These are phyloP conservation scores for Phytophthora parvispora DNA, from an alignment of 352 stramenopile species.

Conservation along the genomic window DNA sequence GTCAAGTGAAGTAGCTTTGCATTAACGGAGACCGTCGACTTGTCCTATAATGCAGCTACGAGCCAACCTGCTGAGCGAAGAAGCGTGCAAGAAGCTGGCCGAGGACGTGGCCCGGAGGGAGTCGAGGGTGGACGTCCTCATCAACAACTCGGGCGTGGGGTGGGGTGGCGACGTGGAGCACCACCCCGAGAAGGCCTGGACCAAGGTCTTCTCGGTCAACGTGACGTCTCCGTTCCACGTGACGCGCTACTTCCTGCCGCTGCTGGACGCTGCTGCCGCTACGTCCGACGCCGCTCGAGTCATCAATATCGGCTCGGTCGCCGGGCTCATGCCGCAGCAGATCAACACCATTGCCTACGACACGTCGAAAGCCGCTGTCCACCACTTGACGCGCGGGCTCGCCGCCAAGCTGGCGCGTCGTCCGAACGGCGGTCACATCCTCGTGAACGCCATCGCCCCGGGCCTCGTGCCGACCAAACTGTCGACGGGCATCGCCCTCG, in stretches of 20 bases:
- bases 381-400: conserved; percentile 95
- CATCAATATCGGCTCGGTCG: conserved; percentile 84
- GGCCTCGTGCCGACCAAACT: conserved; percentile 95
- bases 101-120: conserved; percentile 81
- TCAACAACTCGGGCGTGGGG: conserved; percentile 94
- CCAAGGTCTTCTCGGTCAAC: conserved; percentile 96
- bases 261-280: conserved; percentile 81
- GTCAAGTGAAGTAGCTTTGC: too few species aligned
- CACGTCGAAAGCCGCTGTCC: conserved; percentile 95
- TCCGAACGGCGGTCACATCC: conserved; percentile 90
- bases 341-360: conserved; percentile 95
- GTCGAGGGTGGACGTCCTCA: conserved; percentile 90
- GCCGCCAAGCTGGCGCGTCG: conserved; percentile 91
- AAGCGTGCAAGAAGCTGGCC: conserved; percentile 53
- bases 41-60: conserved; percentile 24
- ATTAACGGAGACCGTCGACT: background rate
- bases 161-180: conserved; percentile 61
- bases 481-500: conserved; percentile 80
- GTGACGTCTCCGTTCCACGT: conserved; percentile 97
- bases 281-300: conserved; percentile 65
- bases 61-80: conserved; percentile 43
- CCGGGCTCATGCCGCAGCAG: conserved; percentile 86
- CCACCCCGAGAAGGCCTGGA: conserved; percentile 75
- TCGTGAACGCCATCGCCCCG: conserved; percentile 96
- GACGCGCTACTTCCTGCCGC: conserved; percentile 89